Percentiles rank a stretch among this genome's conserved stretches.
Evolutionary conservation across 306 rosid species (phyloP).

Genomic region (Urtica urens): DNA sequence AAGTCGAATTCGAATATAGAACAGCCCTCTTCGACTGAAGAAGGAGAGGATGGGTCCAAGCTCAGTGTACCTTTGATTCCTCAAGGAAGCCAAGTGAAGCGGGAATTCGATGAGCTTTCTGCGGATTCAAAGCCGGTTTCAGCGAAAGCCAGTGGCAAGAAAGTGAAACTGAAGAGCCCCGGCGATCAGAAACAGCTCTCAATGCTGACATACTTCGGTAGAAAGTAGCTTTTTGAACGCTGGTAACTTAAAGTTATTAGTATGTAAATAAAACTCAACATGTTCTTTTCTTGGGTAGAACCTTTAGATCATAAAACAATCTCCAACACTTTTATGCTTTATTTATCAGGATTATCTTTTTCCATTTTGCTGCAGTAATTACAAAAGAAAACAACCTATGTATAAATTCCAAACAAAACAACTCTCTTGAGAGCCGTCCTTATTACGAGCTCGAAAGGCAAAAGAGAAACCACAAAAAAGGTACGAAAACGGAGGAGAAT

Average conservation of each 20-base stretch:
- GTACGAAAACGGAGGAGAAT: background rate
- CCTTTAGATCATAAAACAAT: slow-evolving; percentile 1
- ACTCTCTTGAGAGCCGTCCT: background rate
- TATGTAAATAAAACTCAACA: too few species aligned
- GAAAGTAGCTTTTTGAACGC: slow-evolving; percentile 25
- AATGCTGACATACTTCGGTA: slow-evolving; percentile 59
- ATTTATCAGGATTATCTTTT: too few species aligned
- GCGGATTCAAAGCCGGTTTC: slow-evolving; percentile 27
- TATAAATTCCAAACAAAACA: background rate
- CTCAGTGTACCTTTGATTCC: slow-evolving; percentile 6
- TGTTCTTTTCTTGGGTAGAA: too few species aligned
- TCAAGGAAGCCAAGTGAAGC: slow-evolving; percentile 37
- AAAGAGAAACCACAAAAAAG: slow-evolving; percentile 7
- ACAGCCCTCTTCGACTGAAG: slow-evolving; percentile 14
- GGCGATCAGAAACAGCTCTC: slow-evolving; percentile 48
- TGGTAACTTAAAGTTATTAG: background rate
- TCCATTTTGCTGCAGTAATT: background rate
- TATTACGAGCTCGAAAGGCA: slow-evolving; percentile 7
- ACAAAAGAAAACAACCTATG: background rate
- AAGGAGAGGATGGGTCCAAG: slow-evolving; percentile 22
- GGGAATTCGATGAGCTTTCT: slow-evolving; percentile 34
- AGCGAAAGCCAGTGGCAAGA: slow-evolving; percentile 34
- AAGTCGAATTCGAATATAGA: slow-evolving; percentile 6
- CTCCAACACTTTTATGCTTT: slow-evolving; percentile 2
- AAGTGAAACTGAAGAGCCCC: slow-evolving; percentile 31